Evolutionary conservation across 2,329 filamentous ascomycete species (phyloP).

Genomic region (Ophioceras dolichostomum): DNA sequence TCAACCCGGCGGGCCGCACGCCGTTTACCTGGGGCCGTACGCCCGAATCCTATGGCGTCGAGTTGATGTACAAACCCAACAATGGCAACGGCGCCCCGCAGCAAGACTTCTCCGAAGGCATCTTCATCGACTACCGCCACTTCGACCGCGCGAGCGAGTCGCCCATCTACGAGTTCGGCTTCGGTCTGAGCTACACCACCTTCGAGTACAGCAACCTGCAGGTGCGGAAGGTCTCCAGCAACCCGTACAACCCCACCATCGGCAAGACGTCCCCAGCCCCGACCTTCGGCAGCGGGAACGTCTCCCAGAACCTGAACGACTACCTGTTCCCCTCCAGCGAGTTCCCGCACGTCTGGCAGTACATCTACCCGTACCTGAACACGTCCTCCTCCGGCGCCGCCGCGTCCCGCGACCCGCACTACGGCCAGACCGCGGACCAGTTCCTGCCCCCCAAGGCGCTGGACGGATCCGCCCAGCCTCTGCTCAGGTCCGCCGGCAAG

Average conservation of each 20-base stretch:
- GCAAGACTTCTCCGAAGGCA: conserved; percentile 61
- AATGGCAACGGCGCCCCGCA: conserved; percentile 56
- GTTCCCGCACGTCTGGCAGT: conserved; percentile 37
- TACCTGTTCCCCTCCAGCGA: conserved; percentile 53
- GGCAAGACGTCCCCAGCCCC: conserved; percentile 54
- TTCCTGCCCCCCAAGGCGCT: conserved; percentile 49
- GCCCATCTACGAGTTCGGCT: conserved; percentile 72
- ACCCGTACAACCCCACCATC: conserved; percentile 39
- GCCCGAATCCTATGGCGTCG: conserved; percentile 54
- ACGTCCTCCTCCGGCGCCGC: conserved; percentile 39
- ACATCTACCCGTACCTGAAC: conserved; percentile 66
- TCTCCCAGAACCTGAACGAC: conserved; percentile 47
- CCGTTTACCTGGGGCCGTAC: conserved; percentile 70
- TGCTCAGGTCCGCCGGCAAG: conserved; percentile 34
- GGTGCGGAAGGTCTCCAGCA: conserved; percentile 33
- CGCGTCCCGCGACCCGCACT: conserved; percentile 45
- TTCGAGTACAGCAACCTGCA: conserved; percentile 62
- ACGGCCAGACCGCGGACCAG: conserved; percentile 42
- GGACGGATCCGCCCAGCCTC: conserved; percentile 44
- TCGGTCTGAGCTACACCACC: conserved; percentile 68
- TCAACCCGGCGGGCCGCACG: conserved; percentile 64
- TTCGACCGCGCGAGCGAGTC: conserved; percentile 56
- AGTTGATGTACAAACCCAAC: conserved; percentile 57
- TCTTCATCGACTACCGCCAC: conserved; percentile 71
- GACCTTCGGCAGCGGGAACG: conserved; percentile 50